Conservation (phyloP, 257 asterid genomes). For the Anisodus acutangulus region DNA sequence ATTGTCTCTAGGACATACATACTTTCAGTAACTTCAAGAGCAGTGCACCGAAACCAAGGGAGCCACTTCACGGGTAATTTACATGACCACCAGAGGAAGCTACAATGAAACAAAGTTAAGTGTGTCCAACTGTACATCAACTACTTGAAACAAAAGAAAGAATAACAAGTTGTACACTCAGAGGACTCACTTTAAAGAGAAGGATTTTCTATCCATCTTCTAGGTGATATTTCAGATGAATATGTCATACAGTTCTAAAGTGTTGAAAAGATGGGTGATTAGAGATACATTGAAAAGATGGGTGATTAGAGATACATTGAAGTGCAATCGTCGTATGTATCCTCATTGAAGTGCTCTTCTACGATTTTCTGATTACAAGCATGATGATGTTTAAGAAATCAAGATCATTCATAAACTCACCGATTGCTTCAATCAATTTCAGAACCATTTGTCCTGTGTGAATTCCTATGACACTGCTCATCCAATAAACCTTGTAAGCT, state of each 20-base stretch:
- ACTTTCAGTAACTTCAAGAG: neutral
- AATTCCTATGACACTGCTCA: constrained; percentile 78
- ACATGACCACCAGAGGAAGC: neutral
- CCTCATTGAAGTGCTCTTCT: neutral
- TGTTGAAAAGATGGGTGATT: neutral
- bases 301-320: neutral
- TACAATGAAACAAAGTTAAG: neutral
- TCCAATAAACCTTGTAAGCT: constrained; percentile 93
- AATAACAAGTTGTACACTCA: neutral
- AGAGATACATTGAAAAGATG: neutral
- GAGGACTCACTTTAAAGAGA: neutral
- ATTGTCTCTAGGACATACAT: too few relatives aligned
- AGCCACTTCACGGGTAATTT: neutral
- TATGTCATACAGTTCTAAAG: neutral
- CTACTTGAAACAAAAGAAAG: neutral
- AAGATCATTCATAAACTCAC: constrained; percentile 51
- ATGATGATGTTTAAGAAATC: neutral
- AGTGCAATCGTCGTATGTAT: neutral
- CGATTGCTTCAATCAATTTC: constrained; percentile 88
- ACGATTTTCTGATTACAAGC: neutral
- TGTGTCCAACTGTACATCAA: neutral
- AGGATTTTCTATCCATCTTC: neutral
- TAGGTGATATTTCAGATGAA: neutral
- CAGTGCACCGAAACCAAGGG: neutral
- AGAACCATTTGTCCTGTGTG: constrained; percentile 94